Base-by-base conservation (phyloP, 1,284 basidiomycete genomes). In the Rhizoctonia solani region DNA sequence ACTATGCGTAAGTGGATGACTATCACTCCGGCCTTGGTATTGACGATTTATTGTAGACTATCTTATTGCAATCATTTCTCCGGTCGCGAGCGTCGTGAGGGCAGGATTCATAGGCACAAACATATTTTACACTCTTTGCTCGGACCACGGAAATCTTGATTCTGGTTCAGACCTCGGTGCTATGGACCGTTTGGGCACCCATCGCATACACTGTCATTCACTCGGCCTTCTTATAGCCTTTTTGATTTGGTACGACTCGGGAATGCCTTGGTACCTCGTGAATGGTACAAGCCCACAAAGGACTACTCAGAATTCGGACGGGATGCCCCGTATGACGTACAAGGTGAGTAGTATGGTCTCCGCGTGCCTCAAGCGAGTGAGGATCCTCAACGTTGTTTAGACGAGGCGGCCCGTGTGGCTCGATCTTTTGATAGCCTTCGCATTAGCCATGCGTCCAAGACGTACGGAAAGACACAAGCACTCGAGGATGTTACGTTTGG, bases 401-500 rank as follows among this genome's bases (percentile, higher is more conserved):
- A 61, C 46, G 56, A 61, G 56, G 30, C 30, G 9, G 32, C 44
- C 3, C 56, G 56, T n/a, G 56, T 61, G 1, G 46, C 56, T 37
- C 56, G 46, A 19, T 61, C 42, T 9, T 61, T 49, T 21, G 56
- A 61, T 19, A 49, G 56, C 21, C 56, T 61, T 21, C 56, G 56
- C 1, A 37, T 61, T 27, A 61, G 56, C 44, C 56, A 61, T n/a
- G 56, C 56, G 19, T 82, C 84, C 3, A 92, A 92, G 75, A 76
- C 82, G 2, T 92, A 85, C 69, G 78, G 79, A 4, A 73, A 71
- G 4, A 61, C 27, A 1, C 76, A 66, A 9, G 89, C 88, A 0
- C 88, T 92, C 0, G 85, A 92, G 72, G 82, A 90, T 71, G 86
- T 92, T 46, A 87, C 83, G 68, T 85, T 92, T 71, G 86, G 85